These are phyloP conservation scores for Myotisia sp. DNA, from an alignment of 2,329 filamentous ascomycete species.

Conservation along the genomic window DNA sequence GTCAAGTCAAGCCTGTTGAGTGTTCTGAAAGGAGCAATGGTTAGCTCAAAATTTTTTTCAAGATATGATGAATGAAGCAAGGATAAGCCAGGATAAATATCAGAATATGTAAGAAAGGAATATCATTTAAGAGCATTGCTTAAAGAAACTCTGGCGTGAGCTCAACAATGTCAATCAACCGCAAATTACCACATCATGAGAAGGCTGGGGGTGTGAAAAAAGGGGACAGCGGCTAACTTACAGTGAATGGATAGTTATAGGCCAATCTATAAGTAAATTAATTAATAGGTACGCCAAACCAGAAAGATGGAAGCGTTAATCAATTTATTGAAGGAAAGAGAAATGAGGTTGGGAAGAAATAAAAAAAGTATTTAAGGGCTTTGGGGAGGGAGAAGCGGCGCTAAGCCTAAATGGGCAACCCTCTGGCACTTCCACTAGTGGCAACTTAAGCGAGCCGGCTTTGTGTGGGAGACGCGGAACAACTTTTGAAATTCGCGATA, in stretches of 20 bases:
- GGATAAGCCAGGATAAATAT: constrained; percentile 29
- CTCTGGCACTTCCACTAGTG: constrained; percentile 9
- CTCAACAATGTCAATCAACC: constrained; percentile 80
- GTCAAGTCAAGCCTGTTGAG: constrained; percentile 17
- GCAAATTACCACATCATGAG: constrained; percentile 97
- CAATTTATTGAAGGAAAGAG: constrained; percentile 1
- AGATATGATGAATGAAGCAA: no score
- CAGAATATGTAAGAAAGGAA: constrained; percentile 99
- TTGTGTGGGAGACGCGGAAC: constrained; percentile 1
- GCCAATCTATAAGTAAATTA: no score
- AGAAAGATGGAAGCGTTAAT: neutral
- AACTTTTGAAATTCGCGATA: constrained; percentile 16
- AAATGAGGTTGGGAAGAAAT: constrained; percentile 14
- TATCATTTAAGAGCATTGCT: constrained; percentile 67
- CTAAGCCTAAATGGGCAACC: constrained; percentile 12
- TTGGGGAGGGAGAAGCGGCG: constrained; percentile 7
- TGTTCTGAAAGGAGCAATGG: constrained; percentile 5
- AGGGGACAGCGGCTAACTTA: neutral
- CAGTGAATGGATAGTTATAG: neutral
- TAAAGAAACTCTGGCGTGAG: constrained; percentile 77
- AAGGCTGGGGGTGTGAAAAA: constrained; percentile 8
- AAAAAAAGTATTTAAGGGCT: constrained; percentile 5
- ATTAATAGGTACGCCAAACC: no score
- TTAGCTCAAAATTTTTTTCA: no score
- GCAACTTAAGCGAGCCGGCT: constrained; percentile 13